Conservation (phyloP, 371 early-diverging fungal species). For the Nosema muscidifuracis region DNA sequence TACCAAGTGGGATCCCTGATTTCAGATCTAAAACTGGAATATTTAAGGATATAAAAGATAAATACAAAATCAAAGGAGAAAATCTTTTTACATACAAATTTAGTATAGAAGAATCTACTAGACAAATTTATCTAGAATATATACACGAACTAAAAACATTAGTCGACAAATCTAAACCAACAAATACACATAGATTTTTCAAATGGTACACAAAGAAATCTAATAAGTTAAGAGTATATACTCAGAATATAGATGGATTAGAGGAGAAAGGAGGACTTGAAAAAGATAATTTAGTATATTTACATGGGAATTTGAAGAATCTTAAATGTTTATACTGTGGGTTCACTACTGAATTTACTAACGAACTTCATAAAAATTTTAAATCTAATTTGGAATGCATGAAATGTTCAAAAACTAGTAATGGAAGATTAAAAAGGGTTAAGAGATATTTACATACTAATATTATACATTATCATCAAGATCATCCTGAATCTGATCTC, state of each 20-base stretch:
- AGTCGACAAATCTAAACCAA: conserved; percentile 69
- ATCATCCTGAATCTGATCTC: conserved; percentile 69
- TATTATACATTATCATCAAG: conserved; percentile 90
- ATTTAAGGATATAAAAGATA: conserved; percentile 74
- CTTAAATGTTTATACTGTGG: conserved; percentile 56
- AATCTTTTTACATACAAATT: conserved; percentile 75
- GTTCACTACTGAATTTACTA: conserved; percentile 35
- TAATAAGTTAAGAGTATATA: conserved; percentile 81
- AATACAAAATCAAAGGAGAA: conserved; percentile 74
- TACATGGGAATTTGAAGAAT: conserved; percentile 60
- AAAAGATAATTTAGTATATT: conserved; percentile 52
- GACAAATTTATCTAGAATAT: conserved; percentile 77
- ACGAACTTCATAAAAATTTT: conserved; percentile 16
- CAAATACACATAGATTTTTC: conserved; percentile 78
- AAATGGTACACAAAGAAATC: conserved; percentile 72
- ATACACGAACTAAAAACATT: conserved; percentile 78
- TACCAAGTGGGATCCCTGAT: conserved; percentile 91
- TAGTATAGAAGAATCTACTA: conserved; percentile 66
- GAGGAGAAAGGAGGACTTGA: conserved; percentile 78
- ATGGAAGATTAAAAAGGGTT: conserved; percentile 68
- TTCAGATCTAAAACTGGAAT: conserved; percentile 90
- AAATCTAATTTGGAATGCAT: conserved; percentile 19
- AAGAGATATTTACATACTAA: conserved; percentile 75
- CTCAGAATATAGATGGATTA: conserved; percentile 92
- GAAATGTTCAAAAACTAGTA: conserved; percentile 64